These are phyloP conservation scores for Rugonectria rugulosa DNA, from an alignment of 2,329 filamentous ascomycete genomes.

Conservation along the genomic window DNA sequence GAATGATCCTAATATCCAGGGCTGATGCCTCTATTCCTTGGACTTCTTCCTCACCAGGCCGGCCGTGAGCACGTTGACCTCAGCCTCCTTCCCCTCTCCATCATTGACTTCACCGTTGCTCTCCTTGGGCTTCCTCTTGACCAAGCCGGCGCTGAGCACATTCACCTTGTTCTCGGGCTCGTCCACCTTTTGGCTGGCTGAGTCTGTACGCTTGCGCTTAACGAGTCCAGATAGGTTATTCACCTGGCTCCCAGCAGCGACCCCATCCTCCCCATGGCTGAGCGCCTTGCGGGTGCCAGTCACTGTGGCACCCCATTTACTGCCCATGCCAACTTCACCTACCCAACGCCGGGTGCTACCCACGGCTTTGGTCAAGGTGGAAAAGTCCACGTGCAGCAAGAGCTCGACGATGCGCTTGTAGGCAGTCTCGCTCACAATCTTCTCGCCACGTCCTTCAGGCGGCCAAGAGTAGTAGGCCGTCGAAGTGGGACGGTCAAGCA, in stretches of 20 bases:
- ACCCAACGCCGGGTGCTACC: slow-evolving; percentile 75
- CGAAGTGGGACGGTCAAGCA: slow-evolving; percentile 56
- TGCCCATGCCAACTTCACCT: slow-evolving; percentile 66
- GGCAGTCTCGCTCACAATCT: slow-evolving; percentile 67
- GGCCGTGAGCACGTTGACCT: slow-evolving; percentile 56
- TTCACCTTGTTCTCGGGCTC: slow-evolving; percentile 47
- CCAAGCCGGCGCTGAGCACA: slow-evolving; percentile 54
- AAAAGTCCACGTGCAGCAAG: slow-evolving; percentile 77
- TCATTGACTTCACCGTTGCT: slow-evolving; percentile 23
- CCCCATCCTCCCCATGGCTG: slow-evolving; percentile 11
- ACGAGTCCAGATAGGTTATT: slow-evolving; percentile 60
- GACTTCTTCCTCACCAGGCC: slow-evolving; percentile 65
- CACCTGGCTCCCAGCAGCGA: slow-evolving; percentile 35
- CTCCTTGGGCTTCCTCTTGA: slow-evolving; percentile 64
- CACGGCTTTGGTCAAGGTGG: slow-evolving; percentile 66
- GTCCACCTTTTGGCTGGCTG: slow-evolving; percentile 26
- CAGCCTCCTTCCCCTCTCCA: slow-evolving; percentile 21
- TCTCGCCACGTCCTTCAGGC: slow-evolving; percentile 64
- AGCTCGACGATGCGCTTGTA: slow-evolving; percentile 75
- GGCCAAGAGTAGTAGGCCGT: slow-evolving; percentile 75
- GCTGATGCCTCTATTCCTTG: slow-evolving; percentile 50
- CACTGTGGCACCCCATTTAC: slow-evolving; percentile 60
- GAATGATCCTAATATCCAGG: no score
- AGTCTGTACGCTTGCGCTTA: slow-evolving; percentile 53
- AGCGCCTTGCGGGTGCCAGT: slow-evolving; percentile 50